Base-by-base conservation (phyloP, 1,139 yeast genomes). In the Kodamaea ohmeri region DNA sequence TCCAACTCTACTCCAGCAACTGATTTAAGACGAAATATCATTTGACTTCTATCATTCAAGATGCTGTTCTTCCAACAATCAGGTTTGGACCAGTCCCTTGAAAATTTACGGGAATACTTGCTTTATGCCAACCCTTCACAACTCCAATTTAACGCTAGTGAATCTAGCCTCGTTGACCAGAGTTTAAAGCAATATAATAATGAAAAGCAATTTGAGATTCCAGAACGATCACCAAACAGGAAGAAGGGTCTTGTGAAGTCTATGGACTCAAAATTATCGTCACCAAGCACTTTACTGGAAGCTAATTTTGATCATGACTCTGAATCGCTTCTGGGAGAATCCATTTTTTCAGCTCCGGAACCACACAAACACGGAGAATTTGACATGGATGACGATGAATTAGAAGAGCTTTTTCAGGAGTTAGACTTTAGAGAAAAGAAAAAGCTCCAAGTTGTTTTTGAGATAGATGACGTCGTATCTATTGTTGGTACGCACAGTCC, bases 401-500 rank as follows among this genome's bases (percentile, higher is more conserved):
- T n/a, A n/a, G n/a, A n/a, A n/a, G 40, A 44, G 6, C 42, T 53
- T 16, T 43, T 56, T 8, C 53, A 49, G 6, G 60, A 58, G 27
- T 35, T 58, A 9, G 50, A 49, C 12, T 36, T 43, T 6, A 48
- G 52, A 15, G 56, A 50, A 13, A 43, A 43, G 14, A 52, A 51
- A 3, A 37, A 44, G 8, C 46, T 53, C 18, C 40, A 29, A 6
- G 27, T 49, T 17, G 50, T 61, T 5, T 49, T 43, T 37, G 29
- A 43, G 19, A 51, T 61, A 6, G 63, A 60, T 32, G 55, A 49
- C 3, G 53, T 60, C 7, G 52, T 60, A 5, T 46, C 54, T 2
- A 49, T 60, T 2, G 51, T 53, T 15, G 57, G 52, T 4, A 37
- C 45, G 8, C 50, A 53, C 43, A 36, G 43, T 18, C 43, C 48